Base-by-base conservation (phyloP, 2,329 filamentous ascomycete genomes). In the Mollisiaceae sp. region DNA sequence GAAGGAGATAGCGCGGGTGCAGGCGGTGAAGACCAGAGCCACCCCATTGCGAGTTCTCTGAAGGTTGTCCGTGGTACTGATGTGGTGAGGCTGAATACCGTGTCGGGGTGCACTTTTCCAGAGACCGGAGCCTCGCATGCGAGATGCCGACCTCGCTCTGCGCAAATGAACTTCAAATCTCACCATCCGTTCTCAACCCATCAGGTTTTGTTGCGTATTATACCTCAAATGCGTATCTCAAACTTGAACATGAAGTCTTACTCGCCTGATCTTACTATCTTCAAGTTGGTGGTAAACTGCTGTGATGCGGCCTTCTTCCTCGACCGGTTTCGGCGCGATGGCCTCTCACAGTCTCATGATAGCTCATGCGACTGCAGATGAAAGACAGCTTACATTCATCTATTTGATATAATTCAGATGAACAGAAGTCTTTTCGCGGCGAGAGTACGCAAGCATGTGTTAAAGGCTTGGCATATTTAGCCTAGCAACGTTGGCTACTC, bases 11-110 rank as follows among this genome's bases (percentile, higher is more conserved):
- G 32, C 18, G 78, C 72, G 3, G 50, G 14, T 15, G 12, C 24
- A 18, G 50, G 24, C n/a, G 77, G 69, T 6, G 78, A 80, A 65
- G 83, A 80, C 85, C 86, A 89, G 67, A 88, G 79, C 87, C 87
- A 89, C 70, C 86, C 86, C 87, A 89, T 89, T 68, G 63, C 79
- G 72, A 69, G 47, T 38, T 20, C 41, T 58, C 27, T 63, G 38
- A 32, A 59, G 54, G 58, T 56, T 64, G 63, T 62, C 57, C 60
- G 62, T 69, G 60, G 24, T 36, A 27, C 14, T n/a, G 22, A n/a
- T 20, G 14, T 55, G 55, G 50, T 66, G 60, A 63, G 39, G 63
- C 65, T 67, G 52, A 55, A 61, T 54, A n/a, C n/a, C n/a, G 52
- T 59, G 6, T 63, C 24, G 27, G 52, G 35, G 20, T 61, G 63